Evolutionary conservation across 192 early-diverging fungal genomes (phyloP), one percentile per base, ranked within the genome.

Genomic region (Cetraspora pellucida): DNA sequence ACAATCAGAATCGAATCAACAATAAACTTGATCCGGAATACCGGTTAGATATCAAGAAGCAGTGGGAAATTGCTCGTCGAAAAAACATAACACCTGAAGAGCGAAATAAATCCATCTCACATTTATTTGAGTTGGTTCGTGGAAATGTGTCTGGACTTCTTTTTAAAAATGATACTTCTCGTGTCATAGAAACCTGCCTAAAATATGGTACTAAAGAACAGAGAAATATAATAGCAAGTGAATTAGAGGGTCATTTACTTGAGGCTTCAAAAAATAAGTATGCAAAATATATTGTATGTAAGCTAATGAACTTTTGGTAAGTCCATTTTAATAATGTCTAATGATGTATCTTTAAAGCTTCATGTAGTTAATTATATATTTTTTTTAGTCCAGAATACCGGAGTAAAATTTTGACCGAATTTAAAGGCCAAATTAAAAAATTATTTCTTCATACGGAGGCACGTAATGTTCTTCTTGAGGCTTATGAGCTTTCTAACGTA

Each of bases 91-190:
- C 63, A 44, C 14, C 28, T 44, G 31, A 65, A 65, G 37, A 65
- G 19, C 30, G 63, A 44, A 65, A 65, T n/a, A 65, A 23, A 11
- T 65, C 30, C 43, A n/a, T 65, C 16, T 3, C 5, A 3, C 8
- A 44, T n/a, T n/a, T 65, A 44, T 65, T 65, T 65, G 86, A 69
- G 10, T 66, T 95, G 50, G 87, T 97, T 61, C 81, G 81, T 19
- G 96, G 96, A 74, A 90, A 90, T 75, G 91, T 95, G 63, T 87
- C 90, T 74, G 95, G 96, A 82, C 81, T 97, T 49, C 93, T 94
- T 78, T 94, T 96, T 83, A 96, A 97, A 85, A 95, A 96, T 89
- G 97, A 98, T 80, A 93, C 94, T 81, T 94, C 92, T 67, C 91
- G 97, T 72, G 88, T 98, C 11, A 87, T 98, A 72, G 96, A 98